Conservation (phyloP, 1,139 yeast species). For the Blastobotrys malaysiensis region DNA sequence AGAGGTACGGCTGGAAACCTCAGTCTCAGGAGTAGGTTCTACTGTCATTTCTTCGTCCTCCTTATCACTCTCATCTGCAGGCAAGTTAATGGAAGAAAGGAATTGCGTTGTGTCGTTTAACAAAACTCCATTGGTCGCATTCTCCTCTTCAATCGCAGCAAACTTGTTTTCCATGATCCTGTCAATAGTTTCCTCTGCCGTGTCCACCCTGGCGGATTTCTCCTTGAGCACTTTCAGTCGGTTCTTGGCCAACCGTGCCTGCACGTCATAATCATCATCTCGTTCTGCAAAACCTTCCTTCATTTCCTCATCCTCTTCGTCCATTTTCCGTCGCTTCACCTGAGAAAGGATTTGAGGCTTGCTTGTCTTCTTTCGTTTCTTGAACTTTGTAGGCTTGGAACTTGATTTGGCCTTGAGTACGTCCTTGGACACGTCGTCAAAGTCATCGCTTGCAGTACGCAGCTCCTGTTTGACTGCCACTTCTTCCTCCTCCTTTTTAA, state of each 20-base stretch:
- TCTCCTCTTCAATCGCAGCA: neutral
- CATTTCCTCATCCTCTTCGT: constrained; percentile 6
- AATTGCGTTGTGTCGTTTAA: neutral
- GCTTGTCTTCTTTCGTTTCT: constrained; percentile 37
- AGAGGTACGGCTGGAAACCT: neutral
- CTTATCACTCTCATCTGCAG: neutral
- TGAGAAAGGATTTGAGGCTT: constrained; percentile 14
- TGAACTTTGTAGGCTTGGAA: constrained; percentile 42
- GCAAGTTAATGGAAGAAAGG: neutral
- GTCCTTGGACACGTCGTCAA: constrained; percentile 13
- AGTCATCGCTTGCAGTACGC: constrained; percentile 11
- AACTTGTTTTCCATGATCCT: constrained; percentile 11
- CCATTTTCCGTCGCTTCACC: constrained; percentile 8
- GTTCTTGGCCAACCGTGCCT: constrained; percentile 37
- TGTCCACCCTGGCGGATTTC: constrained; percentile 34
- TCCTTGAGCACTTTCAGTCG: constrained; percentile 39
- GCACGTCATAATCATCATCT: constrained; percentile 30
- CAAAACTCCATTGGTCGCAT: neutral
- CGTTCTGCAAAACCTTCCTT: constrained; percentile 10
- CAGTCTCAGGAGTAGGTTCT: neutral
- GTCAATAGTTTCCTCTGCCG: constrained; percentile 24
- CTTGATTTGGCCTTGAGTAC: neutral
- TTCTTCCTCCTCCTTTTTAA: neutral
- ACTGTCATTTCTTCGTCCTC: neutral
- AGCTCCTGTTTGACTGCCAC: neutral